Evolutionary conservation across 306 rosid genomes (phyloP).

Genomic region (Prunus mongolica): DNA sequence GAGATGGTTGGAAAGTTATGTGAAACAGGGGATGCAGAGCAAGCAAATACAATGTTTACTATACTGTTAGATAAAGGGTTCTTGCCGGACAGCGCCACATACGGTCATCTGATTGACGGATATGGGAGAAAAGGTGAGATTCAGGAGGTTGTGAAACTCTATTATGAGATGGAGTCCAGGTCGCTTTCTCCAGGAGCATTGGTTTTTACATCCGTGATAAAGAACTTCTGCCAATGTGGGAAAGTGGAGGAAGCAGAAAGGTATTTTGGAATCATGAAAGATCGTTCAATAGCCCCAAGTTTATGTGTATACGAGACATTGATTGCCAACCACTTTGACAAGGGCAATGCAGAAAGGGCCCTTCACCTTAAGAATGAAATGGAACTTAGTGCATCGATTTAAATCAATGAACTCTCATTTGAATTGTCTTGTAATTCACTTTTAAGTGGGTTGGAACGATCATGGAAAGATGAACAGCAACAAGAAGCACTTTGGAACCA

Average conservation of each 20-base stretch:
- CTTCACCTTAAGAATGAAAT: constrained; percentile 38
- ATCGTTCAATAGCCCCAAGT: constrained; percentile 39
- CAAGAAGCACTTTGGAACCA: too few relatives aligned
- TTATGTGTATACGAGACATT: constrained; percentile 33
- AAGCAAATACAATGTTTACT: constrained; percentile 54
- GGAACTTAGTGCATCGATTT: not conserved
- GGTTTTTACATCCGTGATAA: constrained; percentile 42
- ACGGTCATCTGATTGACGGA: constrained; percentile 49
- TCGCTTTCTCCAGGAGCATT: constrained; percentile 49
- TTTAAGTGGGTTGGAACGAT: too few relatives aligned
- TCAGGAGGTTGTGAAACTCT: constrained; percentile 60
- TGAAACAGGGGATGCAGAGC: constrained; percentile 41
- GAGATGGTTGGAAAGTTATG: constrained; percentile 50
- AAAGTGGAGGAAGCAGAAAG: constrained; percentile 66
- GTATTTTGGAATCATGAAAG: constrained; percentile 53
- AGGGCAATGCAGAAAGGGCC: constrained; percentile 42
- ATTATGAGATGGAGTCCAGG: constrained; percentile 65
- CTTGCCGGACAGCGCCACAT: constrained; percentile 51
- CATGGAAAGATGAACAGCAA: too few relatives aligned
- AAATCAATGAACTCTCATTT: too few relatives aligned
- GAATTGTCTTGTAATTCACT: too few relatives aligned
- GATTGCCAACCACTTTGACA: constrained; percentile 33
- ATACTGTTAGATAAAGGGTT: constrained; percentile 61
- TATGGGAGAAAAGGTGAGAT: constrained; percentile 38
- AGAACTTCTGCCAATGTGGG: constrained; percentile 47